A percentile compares a stretch with the other conserved stretches of the same genome.
Evolutionary conservation across 306 rosid species (phyloP).

Genomic region (Sechiopsis laciniata): DNA sequence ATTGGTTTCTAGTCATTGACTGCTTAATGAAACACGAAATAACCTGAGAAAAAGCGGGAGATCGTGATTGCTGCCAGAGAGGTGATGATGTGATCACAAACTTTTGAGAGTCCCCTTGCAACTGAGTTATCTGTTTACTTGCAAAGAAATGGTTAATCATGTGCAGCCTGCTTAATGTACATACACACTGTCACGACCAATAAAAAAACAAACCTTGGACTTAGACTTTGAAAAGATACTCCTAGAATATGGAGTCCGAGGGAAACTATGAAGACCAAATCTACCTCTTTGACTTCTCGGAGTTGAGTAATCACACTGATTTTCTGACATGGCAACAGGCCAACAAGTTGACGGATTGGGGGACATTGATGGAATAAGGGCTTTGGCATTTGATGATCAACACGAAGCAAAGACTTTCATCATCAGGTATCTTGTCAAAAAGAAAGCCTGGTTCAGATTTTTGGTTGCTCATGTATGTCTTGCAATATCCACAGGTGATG

Average conservation of each 20-base stretch:
- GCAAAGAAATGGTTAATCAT: slow-evolving; percentile 20
- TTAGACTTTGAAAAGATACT: slow-evolving; percentile 62
- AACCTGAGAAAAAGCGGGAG: slow-evolving; percentile 52
- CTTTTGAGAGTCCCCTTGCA: slow-evolving; percentile 34
- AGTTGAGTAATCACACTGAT: slow-evolving; percentile 43
- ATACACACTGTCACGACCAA: not conserved
- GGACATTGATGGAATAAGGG: slow-evolving; percentile 43
- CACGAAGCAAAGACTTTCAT: slow-evolving; percentile 33
- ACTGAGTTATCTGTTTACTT: slow-evolving; percentile 33
- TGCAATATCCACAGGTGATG: slow-evolving; percentile 84
- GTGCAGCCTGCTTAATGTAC: not conserved
- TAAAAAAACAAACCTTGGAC: slow-evolving; percentile 50
- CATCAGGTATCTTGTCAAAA: slow-evolving; percentile 35
- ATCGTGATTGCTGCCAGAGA: slow-evolving; percentile 38
- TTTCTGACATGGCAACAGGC: slow-evolving; percentile 78
- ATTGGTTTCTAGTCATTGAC: not conserved
- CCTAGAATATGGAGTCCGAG: slow-evolving; percentile 87
- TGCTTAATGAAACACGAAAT: not conserved
- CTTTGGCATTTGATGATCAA: slow-evolving; percentile 38
- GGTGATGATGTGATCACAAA: slow-evolving; percentile 29
- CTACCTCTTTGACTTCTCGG: slow-evolving; percentile 61
- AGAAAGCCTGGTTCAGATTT: slow-evolving; percentile 44
- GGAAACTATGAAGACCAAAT: slow-evolving; percentile 57
- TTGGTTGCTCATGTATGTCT: slow-evolving; percentile 71
- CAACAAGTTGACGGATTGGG: slow-evolving; percentile 56